These are phyloP conservation scores for Candida morakotiae DNA, from an alignment of 805 yeast genomes.

Conservation along the genomic window DNA sequence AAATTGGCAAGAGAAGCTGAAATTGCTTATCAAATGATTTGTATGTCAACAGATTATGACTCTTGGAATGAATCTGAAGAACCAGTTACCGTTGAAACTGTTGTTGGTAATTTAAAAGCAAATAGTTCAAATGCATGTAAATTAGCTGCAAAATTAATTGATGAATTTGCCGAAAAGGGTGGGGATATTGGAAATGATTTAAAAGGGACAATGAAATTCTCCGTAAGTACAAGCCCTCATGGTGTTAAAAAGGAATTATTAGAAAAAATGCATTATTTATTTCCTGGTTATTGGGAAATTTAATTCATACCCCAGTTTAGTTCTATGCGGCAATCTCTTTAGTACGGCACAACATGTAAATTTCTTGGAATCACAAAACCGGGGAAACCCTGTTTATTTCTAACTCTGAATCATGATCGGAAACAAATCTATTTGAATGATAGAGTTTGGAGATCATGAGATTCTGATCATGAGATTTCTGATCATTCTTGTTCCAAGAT, in stretches of 20 bases:
- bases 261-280: constrained; percentile 78
- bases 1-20: constrained; percentile 97
- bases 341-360: neutral
- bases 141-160: constrained; percentile 67
- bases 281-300: constrained; percentile 85
- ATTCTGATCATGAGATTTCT: no score
- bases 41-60: constrained; percentile 99
- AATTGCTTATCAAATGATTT: constrained; percentile 93
- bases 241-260: constrained; percentile 72
- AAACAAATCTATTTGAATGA: no score
- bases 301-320: neutral
- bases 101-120: constrained; percentile 83
- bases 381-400: no score
- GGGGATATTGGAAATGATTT: constrained; percentile 63
- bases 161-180: constrained; percentile 56
- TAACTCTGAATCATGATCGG: no score
- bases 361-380: no score
- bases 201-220: constrained; percentile 70
- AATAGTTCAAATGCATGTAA: constrained; percentile 82
- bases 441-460: no score
- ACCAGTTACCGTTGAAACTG: constrained; percentile 97
- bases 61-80: constrained; percentile 97
- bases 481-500: no score
- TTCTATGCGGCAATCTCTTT: neutral
- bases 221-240: constrained; percentile 72